Evolutionary conservation across 2,329 filamentous ascomycete species (phyloP).

Genomic region (Dactylellina parvicollis): DNA sequence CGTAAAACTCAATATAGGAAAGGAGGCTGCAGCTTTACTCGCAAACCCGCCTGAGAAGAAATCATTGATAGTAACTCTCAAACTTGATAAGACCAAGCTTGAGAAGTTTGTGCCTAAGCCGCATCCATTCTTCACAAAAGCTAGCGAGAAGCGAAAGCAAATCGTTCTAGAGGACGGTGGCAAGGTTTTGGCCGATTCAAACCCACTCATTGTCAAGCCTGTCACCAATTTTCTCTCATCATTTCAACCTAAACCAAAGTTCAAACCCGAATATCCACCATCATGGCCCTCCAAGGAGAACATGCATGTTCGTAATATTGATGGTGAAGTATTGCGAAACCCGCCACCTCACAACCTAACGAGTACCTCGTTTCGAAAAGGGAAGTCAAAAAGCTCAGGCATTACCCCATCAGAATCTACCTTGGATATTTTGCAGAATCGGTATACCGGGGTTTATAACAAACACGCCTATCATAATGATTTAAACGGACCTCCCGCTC

Average conservation of each 20-base stretch:
- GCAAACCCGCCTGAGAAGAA: constrained; percentile 16
- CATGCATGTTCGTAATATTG: constrained; percentile 35
- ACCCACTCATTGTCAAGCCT: neutral
- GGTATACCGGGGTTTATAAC: constrained; percentile 7
- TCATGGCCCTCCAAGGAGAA: constrained; percentile 37
- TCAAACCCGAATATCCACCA: constrained; percentile 26
- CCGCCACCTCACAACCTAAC: constrained; percentile 22
- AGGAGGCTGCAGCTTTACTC: constrained; percentile 25
- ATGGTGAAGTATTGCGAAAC: constrained; percentile 1
- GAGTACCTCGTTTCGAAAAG: constrained; percentile 19
- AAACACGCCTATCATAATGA: constrained; percentile 35
- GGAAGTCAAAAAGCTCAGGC: constrained; percentile 32
- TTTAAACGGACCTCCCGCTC: constrained; percentile 12
- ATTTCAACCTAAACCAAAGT: constrained; percentile 47
- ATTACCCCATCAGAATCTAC: constrained; percentile 32
- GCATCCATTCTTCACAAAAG: constrained; percentile 46
- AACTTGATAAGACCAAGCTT: constrained; percentile 29
- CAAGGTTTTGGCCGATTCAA: constrained; percentile 8
- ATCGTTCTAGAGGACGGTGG: neutral
- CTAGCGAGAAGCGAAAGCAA: constrained; percentile 37
- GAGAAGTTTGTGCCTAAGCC: constrained; percentile 33
- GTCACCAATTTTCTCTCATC: constrained; percentile 10
- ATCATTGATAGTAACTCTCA: constrained; percentile 27
- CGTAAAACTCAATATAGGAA: constrained; percentile 40
- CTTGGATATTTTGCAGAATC: constrained; percentile 15